These are phyloP conservation scores for Xylariaceae sp. DNA, from an alignment of 2,329 filamentous ascomycete genomes.

Conservation along the genomic window DNA sequence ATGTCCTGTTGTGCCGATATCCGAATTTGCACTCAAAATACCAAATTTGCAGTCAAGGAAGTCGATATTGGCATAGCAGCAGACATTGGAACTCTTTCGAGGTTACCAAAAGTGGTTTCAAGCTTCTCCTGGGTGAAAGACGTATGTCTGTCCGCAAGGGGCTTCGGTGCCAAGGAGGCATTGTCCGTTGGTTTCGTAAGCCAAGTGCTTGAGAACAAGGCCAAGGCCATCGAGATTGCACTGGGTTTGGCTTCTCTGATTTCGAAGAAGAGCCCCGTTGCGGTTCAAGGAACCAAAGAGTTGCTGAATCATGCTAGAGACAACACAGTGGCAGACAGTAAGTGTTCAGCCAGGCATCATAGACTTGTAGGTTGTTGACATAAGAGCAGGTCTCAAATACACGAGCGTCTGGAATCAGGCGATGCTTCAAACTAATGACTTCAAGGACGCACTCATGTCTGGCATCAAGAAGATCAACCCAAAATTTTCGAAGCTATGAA, in stretches of 20 bases:
- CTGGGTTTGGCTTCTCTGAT: conserved; percentile 43
- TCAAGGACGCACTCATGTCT: conserved; percentile 68
- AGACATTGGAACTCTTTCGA: conserved; percentile 70
- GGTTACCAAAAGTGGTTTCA: conserved; percentile 70
- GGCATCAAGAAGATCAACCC: conserved; percentile 75
- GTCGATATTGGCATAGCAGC: conserved; percentile 79
- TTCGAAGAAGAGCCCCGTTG: conserved; percentile 76
- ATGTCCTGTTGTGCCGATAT: conserved; percentile 67
- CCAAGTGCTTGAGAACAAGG: conserved; percentile 50
- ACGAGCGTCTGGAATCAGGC: conserved; percentile 84
- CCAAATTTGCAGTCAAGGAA: conserved; percentile 70
- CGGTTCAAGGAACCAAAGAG: conserved; percentile 28
- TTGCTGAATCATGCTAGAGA: conserved; percentile 55
- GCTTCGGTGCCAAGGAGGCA: conserved; percentile 67
- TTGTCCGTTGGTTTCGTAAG: conserved; percentile 66
- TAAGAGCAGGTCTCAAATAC: conserved; percentile 62
- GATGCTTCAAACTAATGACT: conserved; percentile 76
- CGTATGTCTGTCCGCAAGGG: conserved; percentile 65
- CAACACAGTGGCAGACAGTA: conserved; percentile 70
- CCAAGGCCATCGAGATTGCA: conserved; percentile 24
- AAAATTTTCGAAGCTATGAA: conserved; percentile 76
- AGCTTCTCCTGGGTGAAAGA: conserved; percentile 76
- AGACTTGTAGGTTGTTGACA: conserved; percentile 13
- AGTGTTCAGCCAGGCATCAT: conserved; percentile 25
- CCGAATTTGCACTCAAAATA: conserved; percentile 56